Conservation (phyloP, 2,329 filamentous ascomycete genomes). For the Annulohypoxylon truncatum region DNA sequence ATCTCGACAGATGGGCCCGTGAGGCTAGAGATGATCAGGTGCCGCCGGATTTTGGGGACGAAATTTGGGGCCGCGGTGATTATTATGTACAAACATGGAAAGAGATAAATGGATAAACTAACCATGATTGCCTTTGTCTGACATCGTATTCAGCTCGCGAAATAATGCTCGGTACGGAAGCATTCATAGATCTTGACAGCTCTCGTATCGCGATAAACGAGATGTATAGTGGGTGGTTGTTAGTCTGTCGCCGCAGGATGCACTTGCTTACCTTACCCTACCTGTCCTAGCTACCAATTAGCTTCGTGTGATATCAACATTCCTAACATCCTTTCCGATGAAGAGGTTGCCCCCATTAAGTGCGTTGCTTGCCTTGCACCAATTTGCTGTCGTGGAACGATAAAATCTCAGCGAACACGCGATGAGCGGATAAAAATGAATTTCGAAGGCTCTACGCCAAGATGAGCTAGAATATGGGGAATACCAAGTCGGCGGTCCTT, state of each 20-base stretch:
- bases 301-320: neutral
- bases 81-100: neutral
- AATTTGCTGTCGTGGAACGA: slow-evolving; percentile 4
- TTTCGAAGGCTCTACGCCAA: neutral
- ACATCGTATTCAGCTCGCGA: neutral
- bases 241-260: slow-evolving; percentile 10
- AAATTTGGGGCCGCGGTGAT: neutral
- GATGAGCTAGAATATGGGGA: slow-evolving; percentile 8
- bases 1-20: neutral
- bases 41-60: neutral
- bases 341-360: slow-evolving; percentile 1
- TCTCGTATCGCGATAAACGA: slow-evolving; percentile 8
- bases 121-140: neutral
- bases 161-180: neutral
- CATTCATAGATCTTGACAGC: neutral
- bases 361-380: neutral
- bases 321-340: neutral
- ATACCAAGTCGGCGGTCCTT: neutral
- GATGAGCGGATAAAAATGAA: neutral
- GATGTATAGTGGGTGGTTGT: neutral
- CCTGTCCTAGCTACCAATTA: slow-evolving; percentile 7
- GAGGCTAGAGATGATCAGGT: neutral
- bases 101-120: neutral
- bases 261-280: neutral
- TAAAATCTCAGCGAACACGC: neutral